Evolutionary conservation across 2,329 filamentous ascomycete species (phyloP).

Genomic region (Penicillium sp.): DNA sequence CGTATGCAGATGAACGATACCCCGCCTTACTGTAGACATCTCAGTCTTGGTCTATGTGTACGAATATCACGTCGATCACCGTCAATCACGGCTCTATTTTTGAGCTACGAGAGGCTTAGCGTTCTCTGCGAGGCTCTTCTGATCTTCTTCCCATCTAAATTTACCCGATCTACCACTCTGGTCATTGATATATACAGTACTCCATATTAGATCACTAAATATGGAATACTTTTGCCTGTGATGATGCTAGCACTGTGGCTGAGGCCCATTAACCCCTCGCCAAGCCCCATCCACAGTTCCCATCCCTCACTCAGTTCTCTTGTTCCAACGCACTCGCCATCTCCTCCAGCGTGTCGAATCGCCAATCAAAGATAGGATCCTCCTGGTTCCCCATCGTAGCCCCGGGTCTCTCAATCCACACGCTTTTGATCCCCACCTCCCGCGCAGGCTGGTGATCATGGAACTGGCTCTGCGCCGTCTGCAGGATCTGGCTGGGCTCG

Average conservation of each 20-base stretch:
- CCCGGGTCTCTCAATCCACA: slow-evolving; percentile 56
- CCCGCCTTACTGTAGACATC: not conserved
- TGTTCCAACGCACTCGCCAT: slow-evolving; percentile 50
- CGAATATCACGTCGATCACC: not conserved
- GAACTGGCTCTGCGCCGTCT: slow-evolving; percentile 63
- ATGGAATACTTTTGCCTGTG: not conserved
- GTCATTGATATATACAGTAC: not conserved
- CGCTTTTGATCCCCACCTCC: slow-evolving; percentile 54
- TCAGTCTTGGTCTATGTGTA: not conserved
- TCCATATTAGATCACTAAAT: too few species aligned
- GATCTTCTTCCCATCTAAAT: not conserved
- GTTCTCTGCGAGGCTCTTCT: slow-evolving; percentile 1
- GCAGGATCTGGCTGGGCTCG: slow-evolving; percentile 54
- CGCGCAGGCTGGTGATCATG: slow-evolving; percentile 64
- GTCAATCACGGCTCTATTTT: not conserved
- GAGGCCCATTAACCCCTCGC: not conserved
- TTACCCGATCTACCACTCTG: not conserved
- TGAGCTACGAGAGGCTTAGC: not conserved
- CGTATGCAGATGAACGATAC: not conserved
- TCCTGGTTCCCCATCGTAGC: slow-evolving; percentile 38
- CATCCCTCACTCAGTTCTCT: not conserved
- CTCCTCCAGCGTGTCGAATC: slow-evolving; percentile 55
- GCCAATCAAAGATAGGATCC: slow-evolving; percentile 49
- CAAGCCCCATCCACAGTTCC: not conserved
- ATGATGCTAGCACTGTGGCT: not conserved